Evolutionary conservation across 257 asterid species (phyloP), one percentile per base, ranked within the genome.

Genomic region (Cinchona pubescens): DNA sequence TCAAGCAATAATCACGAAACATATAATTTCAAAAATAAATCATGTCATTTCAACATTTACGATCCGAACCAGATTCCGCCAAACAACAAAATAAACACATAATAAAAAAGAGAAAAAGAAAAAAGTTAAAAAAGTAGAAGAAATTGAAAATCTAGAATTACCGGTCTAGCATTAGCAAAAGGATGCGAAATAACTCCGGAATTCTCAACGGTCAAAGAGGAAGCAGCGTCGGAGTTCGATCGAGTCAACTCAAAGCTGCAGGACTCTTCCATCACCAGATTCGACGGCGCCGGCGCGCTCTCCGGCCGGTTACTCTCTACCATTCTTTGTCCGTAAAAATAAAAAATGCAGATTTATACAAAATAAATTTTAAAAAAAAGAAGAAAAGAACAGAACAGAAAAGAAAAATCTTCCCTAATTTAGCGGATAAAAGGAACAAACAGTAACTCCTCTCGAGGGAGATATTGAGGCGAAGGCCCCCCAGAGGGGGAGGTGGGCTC

Each of bases 131-230:
- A n/a, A n/a, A 37, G 32, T 2, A 46, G 43, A 60, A 30, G 23
- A 32, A 64, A 14, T 72, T 66, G 5, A 15, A 72, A 78, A 38
- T 7, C 29, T 16, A 63, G 6, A 67, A 64, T 74, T 83, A 90
- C 93, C 83, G 63, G 74, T 34, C 72, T 55, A 67, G 34, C 75
- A 76, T 78, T 78, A 55, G 18, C 82, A 69, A 73, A 71, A 5
- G 61, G 51, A 11, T 72, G 74, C 64, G 72, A 69, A 71, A 23
- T 12, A 79, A 75, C 83, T 27, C 75, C 69, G 75, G 72, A 82
- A 79, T 79, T 76, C 71, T 75, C 89, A 51, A 73, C 80, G 34
- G 86, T 76, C 76, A 79, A 72, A 76, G 92, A 80, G 35, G 88
- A 88, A 62, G 77, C 84, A 53, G 75, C 84, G 59, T 77, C 84